Base-by-base conservation (phyloP, 2,329 filamentous ascomycete species). In the Aspergillus alliaceus region DNA sequence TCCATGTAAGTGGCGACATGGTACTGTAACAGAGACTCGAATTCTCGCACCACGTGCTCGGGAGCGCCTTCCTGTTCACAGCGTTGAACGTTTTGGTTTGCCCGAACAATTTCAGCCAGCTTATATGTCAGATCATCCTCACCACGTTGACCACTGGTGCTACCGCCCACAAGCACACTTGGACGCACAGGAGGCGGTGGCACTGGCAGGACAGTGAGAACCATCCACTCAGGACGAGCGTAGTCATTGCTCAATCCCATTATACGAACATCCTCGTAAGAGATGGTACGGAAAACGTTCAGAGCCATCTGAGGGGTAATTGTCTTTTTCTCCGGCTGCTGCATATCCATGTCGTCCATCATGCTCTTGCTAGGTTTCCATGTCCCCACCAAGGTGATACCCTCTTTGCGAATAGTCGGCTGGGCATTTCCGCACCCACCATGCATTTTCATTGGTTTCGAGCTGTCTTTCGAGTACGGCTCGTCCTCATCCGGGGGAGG, bases 71-170 rank as follows among this genome's bases (percentile, higher is more conserved):
- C 92, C 58, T 90, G 86, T 68, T 96, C 91, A 59, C 92, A 95
- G 66, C 95, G 89, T 65, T 90, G 88, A 56, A 99, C 93, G 68
- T 96, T 97, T 66, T 90, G 89, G 78, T 99, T 99, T 67, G 95
- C 93, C 65, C 95, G 92, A 67, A 99, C 95, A 69, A 99, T 97
- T 77, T 99, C 95, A 69, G 93, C 93, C 31, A 99, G 82, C 79
- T 99, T 99, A 84, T 97, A 99, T 0, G 95, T 99, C 84, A 99
- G 84, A 82, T 99, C 96, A 75, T 99, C 95, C 78, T 99, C 95
- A 72, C 95, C 95, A 62, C 95, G 90, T 81, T 93, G 88, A 62
- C 95, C 95, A 64, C 91, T 90, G 53, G 91, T 90, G 42, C 91
- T 96, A 52, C 95, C 93, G 70, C 98, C 96, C 80, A 98, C 93